Base-by-base conservation (phyloP, 768 basidiomycete genomes). In the Termitomyces sp. region DNA sequence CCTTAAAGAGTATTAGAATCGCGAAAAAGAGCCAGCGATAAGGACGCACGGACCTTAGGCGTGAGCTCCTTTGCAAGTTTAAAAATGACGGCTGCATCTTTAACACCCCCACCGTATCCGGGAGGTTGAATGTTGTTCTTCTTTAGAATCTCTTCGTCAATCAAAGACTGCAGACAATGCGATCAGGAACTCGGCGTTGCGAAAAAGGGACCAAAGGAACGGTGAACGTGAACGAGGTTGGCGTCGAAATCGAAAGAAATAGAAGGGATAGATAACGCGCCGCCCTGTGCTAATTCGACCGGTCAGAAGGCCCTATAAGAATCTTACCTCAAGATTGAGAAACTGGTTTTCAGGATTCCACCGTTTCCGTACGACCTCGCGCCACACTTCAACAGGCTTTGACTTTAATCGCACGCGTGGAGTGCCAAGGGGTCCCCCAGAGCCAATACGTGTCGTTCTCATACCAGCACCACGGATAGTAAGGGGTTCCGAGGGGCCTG, bases 51-150 rank as follows among this genome's bases (percentile, higher is more conserved):
- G 62, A 90, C 91, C 54, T 83, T 78, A 37, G 93, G 93, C 60
- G 82, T 83, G 51, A 94, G 80, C 61, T 87, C 79, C 19, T 81
- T 77, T 1, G 93, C 91, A 11, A 95, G 75, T 69, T 94, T 94
- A 77, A 94, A 94, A 44, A 98, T 84, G 10, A 95, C 93, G 5
- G 87, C 81, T 0, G 88, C 84, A 62, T 90, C 88, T 57, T 77
- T 81, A 21, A 70, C 65, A 24, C 80, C 75, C 32, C 88, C 83
- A 10, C 85, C 82, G 30, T 79, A 73, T 7, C 91, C 91, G 3
- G 92, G 93, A 1, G 87, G 81, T 28, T 76, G 64, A 28, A 97
- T 74, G 43, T 83, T 80, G 62, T 91, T 71, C 64, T 84, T 87
- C 67, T 81, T 82, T 58, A 97, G 74, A 52, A 86, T 73, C 40